Evolutionary conservation across 345 rosid species (phyloP).

Genomic region (Eucalyptus shirleyi): DNA sequence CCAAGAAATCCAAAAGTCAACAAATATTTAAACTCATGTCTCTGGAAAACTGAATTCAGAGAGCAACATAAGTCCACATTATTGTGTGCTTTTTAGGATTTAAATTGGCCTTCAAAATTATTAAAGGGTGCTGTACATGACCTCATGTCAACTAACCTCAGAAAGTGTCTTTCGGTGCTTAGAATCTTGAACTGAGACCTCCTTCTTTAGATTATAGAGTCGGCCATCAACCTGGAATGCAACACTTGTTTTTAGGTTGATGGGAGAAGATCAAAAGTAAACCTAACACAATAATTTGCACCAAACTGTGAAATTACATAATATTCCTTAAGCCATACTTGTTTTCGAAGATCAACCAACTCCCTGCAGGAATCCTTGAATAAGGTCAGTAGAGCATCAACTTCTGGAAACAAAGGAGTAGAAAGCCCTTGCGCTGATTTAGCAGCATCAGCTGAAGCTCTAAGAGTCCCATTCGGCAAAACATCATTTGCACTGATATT

Average conservation of each 20-base stretch:
- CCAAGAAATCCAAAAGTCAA: not conserved
- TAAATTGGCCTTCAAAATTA: not conserved
- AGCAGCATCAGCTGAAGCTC: constrained; percentile 44
- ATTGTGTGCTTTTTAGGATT: not conserved
- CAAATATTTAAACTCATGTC: not conserved
- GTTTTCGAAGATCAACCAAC: constrained; percentile 82
- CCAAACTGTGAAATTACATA: not conserved
- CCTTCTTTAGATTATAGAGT: constrained; percentile 81
- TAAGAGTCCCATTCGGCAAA: constrained; percentile 55
- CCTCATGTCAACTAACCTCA: constrained; percentile 36
- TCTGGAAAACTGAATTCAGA: not conserved
- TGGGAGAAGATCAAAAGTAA: not conserved
- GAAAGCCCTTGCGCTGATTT: constrained; percentile 36
- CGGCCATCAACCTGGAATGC: constrained; percentile 75
- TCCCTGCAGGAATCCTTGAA: constrained; percentile 87
- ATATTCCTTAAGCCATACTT: constrained; percentile 25
- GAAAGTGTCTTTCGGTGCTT: constrained; percentile 89
- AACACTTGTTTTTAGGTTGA: not conserved
- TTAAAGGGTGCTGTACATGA: not conserved
- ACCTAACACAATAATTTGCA: not conserved
- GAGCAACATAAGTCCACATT: not conserved
- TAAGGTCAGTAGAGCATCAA: constrained; percentile 71
- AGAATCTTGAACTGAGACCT: constrained; percentile 83
- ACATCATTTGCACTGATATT: constrained; percentile 42
- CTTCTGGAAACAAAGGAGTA: constrained; percentile 90